Evolutionary conservation across 2,329 filamentous ascomycete genomes (phyloP).

Genomic region (Ophiostoma quercus): DNA sequence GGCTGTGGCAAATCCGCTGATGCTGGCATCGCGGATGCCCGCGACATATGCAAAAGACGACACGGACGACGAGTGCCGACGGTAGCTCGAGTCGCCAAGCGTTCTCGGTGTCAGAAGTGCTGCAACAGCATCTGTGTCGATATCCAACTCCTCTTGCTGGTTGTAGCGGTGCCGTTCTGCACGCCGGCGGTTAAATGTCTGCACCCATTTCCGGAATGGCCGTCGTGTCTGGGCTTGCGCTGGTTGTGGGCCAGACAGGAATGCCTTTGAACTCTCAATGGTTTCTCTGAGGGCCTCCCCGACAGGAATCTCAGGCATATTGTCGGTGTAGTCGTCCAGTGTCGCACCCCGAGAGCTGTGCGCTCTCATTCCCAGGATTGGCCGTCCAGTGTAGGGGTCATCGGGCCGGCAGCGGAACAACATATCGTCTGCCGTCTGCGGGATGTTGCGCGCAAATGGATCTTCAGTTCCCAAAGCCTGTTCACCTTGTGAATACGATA

Average conservation of each 20-base stretch:
- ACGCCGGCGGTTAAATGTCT: constrained; percentile 57
- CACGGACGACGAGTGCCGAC: constrained; percentile 60
- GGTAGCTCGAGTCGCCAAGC: constrained; percentile 26
- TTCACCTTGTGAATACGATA: neutral
- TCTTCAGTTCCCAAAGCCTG: neutral
- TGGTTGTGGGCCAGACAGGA: neutral
- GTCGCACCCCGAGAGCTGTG: neutral
- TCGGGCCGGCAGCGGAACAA: neutral
- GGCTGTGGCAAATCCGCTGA: constrained; percentile 64
- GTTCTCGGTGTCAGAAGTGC: neutral
- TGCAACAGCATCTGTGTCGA: neutral
- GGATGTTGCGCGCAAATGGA: neutral
- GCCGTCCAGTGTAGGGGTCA: neutral
- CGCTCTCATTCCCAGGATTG: neutral
- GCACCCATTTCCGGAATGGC: constrained; percentile 71
- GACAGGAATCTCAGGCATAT: too few relatives aligned
- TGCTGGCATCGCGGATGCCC: constrained; percentile 73
- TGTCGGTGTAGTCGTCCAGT: neutral
- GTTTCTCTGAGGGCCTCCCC: neutral
- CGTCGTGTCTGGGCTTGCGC: constrained; percentile 26
- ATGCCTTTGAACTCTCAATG: neutral
- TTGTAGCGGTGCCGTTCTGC: constrained; percentile 27
- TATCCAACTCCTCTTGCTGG: neutral
- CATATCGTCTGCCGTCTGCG: neutral
- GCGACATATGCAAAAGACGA: constrained; percentile 76